phyloP scores from a whole-genome alignment of 164 flowering plant species.

The Magnolia changhungtana region DNA sequence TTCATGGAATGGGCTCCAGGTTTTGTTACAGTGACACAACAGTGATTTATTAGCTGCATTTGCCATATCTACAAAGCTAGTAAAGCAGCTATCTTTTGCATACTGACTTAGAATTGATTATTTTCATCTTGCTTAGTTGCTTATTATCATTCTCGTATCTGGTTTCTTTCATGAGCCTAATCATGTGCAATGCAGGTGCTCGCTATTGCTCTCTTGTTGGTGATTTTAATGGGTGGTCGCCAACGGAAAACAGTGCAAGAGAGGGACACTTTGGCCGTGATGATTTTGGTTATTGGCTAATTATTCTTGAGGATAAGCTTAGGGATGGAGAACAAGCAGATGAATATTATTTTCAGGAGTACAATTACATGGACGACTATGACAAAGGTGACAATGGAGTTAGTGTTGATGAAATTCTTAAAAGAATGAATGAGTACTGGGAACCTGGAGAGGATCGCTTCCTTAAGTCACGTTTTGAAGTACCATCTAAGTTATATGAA shows the following conservation, averaged over 20 bases:
- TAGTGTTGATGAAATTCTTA: constrained; percentile 58
- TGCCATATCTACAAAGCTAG: neutral
- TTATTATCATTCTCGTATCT: neutral
- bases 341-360: constrained; percentile 79
- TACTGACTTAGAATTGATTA: neutral
- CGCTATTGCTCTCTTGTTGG: constrained; percentile 90
- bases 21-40: constrained; percentile 18
- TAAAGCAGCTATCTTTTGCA: neutral
- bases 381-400: constrained; percentile 94
- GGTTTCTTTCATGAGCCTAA: neutral
- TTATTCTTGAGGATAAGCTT: constrained; percentile 83
- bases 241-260: constrained; percentile 80
- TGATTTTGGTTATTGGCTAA: constrained; percentile 92
- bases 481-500: constrained; percentile 80
- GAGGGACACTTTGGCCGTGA: constrained; percentile 85
- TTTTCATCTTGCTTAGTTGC: neutral
- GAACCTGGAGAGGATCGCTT: constrained; percentile 90
- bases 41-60: neutral
- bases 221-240: constrained; percentile 94
- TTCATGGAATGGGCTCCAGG: constrained; percentile 99
- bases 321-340: constrained; percentile 82
- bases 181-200: constrained; percentile 54
- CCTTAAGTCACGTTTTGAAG: constrained; percentile 59
- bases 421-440: constrained; percentile 85
- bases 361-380: constrained; percentile 86